Percentiles rank a stretch among this genome's conserved stretches.
Evolutionary conservation across 805 yeast species (phyloP).

Genomic region (Phaffomyces thermotolerans): DNA sequence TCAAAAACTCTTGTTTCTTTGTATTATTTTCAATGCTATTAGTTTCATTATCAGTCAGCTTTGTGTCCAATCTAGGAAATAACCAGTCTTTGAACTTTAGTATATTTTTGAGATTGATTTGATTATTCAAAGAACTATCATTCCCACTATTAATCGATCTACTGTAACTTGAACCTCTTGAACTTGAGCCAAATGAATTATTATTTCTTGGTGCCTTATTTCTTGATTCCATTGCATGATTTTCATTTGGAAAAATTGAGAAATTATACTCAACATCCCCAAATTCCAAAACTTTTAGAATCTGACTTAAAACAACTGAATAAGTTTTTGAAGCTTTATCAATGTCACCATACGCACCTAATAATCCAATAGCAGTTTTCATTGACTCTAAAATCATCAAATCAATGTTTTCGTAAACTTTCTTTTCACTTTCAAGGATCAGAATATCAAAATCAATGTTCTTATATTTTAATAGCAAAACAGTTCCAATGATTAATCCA

Average conservation of each 20-base stretch:
- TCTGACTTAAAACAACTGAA: slow-evolving; percentile 10
- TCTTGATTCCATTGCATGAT: background rate
- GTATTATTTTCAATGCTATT: background rate
- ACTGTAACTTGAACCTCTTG: too few species aligned
- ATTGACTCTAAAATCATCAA: slow-evolving; percentile 16
- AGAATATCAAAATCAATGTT: slow-evolving; percentile 16
- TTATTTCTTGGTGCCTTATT: background rate
- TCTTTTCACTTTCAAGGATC: slow-evolving; percentile 10
- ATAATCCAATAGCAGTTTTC: slow-evolving; percentile 16
- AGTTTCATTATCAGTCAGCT: background rate
- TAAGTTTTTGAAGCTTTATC: slow-evolving; percentile 17
- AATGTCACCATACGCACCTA: slow-evolving; percentile 14
- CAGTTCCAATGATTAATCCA: slow-evolving; percentile 29
- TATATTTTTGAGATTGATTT: slow-evolving; percentile 17
- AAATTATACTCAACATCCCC: background rate
- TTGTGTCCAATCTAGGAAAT: slow-evolving; percentile 13
- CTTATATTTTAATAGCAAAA: slow-evolving; percentile 19
- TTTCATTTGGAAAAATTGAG: background rate
- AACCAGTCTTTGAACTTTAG: slow-evolving; percentile 22
- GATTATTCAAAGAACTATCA: slow-evolving; percentile 1
- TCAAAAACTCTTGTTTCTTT: slow-evolving; percentile 13
- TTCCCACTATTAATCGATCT: slow-evolving; percentile 1
- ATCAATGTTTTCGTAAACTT: slow-evolving; percentile 8
- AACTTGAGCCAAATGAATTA: too few species aligned
- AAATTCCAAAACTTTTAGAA: slow-evolving; percentile 15